Evolutionary conservation across 805 yeast genomes (phyloP), one percentile per base, ranked within the genome.

Genomic region (Danielia reshetovae): DNA sequence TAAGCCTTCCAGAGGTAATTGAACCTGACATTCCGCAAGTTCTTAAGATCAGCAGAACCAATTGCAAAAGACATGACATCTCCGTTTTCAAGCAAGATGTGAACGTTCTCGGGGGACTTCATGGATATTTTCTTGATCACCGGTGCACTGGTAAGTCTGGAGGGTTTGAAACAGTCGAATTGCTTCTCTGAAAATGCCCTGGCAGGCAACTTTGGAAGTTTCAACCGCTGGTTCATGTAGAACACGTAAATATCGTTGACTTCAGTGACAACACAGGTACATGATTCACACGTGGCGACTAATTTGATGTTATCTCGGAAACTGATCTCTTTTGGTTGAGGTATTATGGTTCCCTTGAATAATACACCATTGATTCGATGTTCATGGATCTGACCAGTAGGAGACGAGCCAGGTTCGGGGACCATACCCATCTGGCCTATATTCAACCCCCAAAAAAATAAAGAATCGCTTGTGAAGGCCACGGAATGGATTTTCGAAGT

Each of bases 401-500:
- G 17, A 11, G 25, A 6, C 7, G 27, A 7, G 14, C 16, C 27
- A 5, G 35, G 24, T 14, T 19, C 13, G n/a, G 32, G 18, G 9
- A 25, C n/a, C 2, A 49, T 36, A 3, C 90, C 90, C 79, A 86
- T 76, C 54, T 86, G 95, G 0, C 96, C 96, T 23, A 77, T 60
- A 51, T 86, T 84, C 24, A 81, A 59, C 2, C 96, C 96, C 95
- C 95, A 86, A 24, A 76, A 56, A 40, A 61, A 74, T 1, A 82
- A 43, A 7, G 72, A 74, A 27, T 61, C 53, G 5, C 60, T 62
- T 0, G 79, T 61, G 40, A 68, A 81, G 0, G 75, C 84, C 13
- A 79, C 68, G 4, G 90, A 77, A 52, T 85, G 94, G 9, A 81
- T 68, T 30, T 72, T 77, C 3, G 95, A 84, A 13, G 83, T 79